Evolutionary conservation across 2,329 filamentous ascomycete species (phyloP), one percentile per base, ranked within the genome.

Genomic region (Talaromyces sp.): DNA sequence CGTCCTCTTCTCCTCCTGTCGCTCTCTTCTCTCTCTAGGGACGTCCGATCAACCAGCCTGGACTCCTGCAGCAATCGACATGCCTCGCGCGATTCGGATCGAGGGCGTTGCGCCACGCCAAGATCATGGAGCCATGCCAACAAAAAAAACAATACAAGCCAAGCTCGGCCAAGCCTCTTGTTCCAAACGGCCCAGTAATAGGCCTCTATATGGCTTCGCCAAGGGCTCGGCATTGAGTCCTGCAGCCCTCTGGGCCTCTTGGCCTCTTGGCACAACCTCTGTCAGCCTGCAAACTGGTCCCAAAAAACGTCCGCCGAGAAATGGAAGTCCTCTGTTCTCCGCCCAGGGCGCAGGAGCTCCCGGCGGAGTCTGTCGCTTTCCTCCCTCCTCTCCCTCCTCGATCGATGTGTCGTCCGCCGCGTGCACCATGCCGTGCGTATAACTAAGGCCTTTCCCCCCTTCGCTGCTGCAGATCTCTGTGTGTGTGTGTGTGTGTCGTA

Each of bases 141-240:
- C 14, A 40, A 36, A 47, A 47, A 8, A 27, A 27, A 47, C 18
- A 47, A 47, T 47, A 27, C 44, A 10, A 47, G 44, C 44, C 44
- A 36, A 36, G 33, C 33, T 12, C 12, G 33, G 33, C 33, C 33
- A 47, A 47, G 44, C 44, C 44, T 18, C 44, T 47, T 5, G 18
- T 47, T 6, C 44, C 18, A 18, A 23, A 47, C 18, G n/a, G 44
- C n/a, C 44, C 44, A 47, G 44, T 47, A 8, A 47, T 27, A 27
- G 44, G 18, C 44, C 3, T 18, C 44, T 18, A 47, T 47, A 27
- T 8, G 7, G 18, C 44, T 18, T 10, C 44, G 54, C 54, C 54
- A 56, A 56, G 54, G 54, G 30, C 54, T 56, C 54, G 54, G 54
- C 54, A 56, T 28, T 10, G 33, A 47, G 44, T 53, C 28, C 50